Evolutionary conservation across 2,329 filamentous ascomycete genomes (phyloP), one percentile per base, ranked within the genome.

Genomic region (Lachnellula suecica): DNA sequence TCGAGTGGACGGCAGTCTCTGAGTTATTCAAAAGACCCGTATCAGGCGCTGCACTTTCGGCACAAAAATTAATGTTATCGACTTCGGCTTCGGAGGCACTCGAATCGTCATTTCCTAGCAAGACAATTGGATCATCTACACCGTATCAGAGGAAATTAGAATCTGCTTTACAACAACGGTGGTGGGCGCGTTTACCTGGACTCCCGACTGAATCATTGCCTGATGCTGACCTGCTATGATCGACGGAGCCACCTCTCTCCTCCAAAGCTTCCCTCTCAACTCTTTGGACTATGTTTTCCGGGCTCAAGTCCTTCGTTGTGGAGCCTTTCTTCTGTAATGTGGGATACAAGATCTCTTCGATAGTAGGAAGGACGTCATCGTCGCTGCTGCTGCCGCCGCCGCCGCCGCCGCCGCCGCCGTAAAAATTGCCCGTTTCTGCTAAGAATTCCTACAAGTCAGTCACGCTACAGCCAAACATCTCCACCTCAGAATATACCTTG

Each of bases 71-170:
- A 53, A 23, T n/a, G 27, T 53, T 27, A 38, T 44, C 13, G 42
- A 25, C 46, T 53, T 53, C 34, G 27, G 35, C 52, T 54, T 54
- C 35, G 24, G 35, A 50, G 38, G 25, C 42, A 50, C 47, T 50
- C 25, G 23, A 49, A 24, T 54, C 17, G 35, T 27, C 29, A 42
- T 54, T 31, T 13, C 27, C 48, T 23, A 48, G 38, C 7, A 48
- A 38, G n/a, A 52, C 43, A 52, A 55, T 52, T 54, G 34, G 53
- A 60, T 58, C 47, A 31, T 50, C 51, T 59, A 56, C 15, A 48
- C 44, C 20, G 22, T 53, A n/a, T 59, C 34, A 59, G 46, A 51
- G 52, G 43, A 55, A 58, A 10, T 52, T 25, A 20, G 15, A 24
- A 15, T 51, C 35, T 41, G 29, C 35, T 47, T 58, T 54, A 59